phyloP scores from a whole-genome alignment of 495 filamentous ascomycete species.

The Talaromyces stipitatus region DNA sequence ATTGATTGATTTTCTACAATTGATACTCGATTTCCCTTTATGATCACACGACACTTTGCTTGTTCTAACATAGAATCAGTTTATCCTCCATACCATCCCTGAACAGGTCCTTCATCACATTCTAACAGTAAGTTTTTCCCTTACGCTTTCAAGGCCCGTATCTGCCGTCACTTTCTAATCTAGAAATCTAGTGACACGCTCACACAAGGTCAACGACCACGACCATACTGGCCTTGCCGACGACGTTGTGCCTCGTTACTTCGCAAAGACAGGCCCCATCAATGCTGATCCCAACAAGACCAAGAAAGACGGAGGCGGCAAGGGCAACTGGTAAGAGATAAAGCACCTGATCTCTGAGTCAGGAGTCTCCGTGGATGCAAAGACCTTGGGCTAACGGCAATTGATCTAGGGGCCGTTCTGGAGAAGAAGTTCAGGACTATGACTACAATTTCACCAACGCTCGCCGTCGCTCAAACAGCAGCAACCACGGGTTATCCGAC shows the following conservation, averaged over 20 bases:
- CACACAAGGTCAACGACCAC: conserved; percentile 86
- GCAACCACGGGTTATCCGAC: conserved; percentile 55
- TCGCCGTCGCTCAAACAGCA: conserved; percentile 89
- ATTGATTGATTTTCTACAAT: background rate
- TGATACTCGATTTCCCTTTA: background rate
- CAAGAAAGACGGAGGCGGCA: conserved; percentile 93
- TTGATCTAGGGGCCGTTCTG: conserved; percentile 65
- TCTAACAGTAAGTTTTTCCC: background rate
- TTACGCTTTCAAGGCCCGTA: background rate
- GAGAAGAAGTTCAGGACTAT: conserved; percentile 76
- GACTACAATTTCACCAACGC: conserved; percentile 74
- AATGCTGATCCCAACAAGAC: conserved; percentile 83
- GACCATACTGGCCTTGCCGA: conserved; percentile 65
- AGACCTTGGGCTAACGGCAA: background rate
- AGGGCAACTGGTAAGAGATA: conserved; percentile 78
- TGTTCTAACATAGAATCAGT: background rate
- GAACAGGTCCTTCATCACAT: background rate
- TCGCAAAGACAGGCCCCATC: conserved; percentile 76
- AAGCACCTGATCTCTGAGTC: background rate
- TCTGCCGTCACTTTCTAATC: background rate
- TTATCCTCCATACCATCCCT: background rate
- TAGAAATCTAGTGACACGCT: conserved; percentile 72
- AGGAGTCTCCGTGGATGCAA: background rate
- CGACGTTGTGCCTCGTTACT: conserved; percentile 76
- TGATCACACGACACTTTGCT: background rate